Evolutionary conservation across 2,329 filamentous ascomycete species (phyloP).

Genomic region (Rutstroemia sp.): DNA sequence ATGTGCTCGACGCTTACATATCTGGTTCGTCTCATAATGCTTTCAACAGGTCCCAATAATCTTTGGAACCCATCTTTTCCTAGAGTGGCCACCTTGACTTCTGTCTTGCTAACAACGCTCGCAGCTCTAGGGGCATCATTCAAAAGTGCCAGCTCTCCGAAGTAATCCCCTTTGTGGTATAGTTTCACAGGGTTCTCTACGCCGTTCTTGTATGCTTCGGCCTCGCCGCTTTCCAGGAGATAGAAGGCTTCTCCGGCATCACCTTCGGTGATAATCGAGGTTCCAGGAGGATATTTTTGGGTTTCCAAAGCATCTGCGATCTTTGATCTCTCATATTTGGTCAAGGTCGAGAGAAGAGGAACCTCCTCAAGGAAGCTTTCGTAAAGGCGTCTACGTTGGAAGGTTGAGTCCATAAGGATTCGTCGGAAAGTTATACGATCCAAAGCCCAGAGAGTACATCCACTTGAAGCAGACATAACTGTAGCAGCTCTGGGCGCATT

Average conservation of each 20-base stretch:
- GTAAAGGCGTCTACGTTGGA: slow-evolving; percentile 92
- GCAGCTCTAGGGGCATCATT: slow-evolving; percentile 92
- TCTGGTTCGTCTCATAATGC: slow-evolving; percentile 76
- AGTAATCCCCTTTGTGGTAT: slow-evolving; percentile 91
- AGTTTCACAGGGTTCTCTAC: slow-evolving; percentile 62
- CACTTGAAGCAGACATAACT: slow-evolving; percentile 71
- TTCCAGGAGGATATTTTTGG: slow-evolving; percentile 70
- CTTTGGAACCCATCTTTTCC: slow-evolving; percentile 94
- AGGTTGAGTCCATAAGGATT: slow-evolving; percentile 96
- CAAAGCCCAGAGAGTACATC: slow-evolving; percentile 84
- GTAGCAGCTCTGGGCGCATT: slow-evolving; percentile 94
- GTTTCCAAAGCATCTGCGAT: slow-evolving; percentile 95
- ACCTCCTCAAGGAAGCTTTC: slow-evolving; percentile 95
- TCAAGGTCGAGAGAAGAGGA: slow-evolving; percentile 73
- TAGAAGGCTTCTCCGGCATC: slow-evolving; percentile 90
- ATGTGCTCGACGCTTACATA: slow-evolving; percentile 58
- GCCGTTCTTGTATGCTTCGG: slow-evolving; percentile 78
- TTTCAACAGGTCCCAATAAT: slow-evolving; percentile 83
- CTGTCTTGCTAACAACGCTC: slow-evolving; percentile 73
- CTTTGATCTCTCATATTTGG: slow-evolving; percentile 90
- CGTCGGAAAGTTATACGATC: slow-evolving; percentile 95
- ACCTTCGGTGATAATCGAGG: slow-evolving; percentile 84
- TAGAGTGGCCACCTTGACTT: slow-evolving; percentile 87
- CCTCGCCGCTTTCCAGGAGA: slow-evolving; percentile 79
- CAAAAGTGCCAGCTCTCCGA: slow-evolving; percentile 87